Percentiles rank a stretch among this genome's conserved stretches.
Evolutionary conservation across 2,329 filamentous ascomycete genomes (phyloP).

Genomic region (Paecilomyces dactylethromorphus): DNA sequence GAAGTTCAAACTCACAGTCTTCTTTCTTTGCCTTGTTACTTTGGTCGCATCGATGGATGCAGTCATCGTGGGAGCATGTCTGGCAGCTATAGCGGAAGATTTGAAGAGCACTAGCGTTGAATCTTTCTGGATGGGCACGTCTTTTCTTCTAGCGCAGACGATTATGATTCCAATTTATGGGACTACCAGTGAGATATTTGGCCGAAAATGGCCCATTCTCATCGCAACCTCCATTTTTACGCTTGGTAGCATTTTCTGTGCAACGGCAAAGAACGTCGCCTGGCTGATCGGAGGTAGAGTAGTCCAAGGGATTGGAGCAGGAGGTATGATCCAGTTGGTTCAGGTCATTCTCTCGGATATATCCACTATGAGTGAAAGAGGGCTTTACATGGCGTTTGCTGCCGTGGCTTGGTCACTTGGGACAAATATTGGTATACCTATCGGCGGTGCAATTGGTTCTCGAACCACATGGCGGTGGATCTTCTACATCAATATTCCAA

Average conservation of each 20-base stretch:
- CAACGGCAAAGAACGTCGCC: conserved; percentile 3
- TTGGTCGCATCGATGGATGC: background rate
- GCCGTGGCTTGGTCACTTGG: conserved; percentile 37
- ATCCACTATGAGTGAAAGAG: conserved; percentile 43
- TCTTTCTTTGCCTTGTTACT: background rate
- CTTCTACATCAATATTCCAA: conserved; percentile 24
- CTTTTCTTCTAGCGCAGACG: background rate
- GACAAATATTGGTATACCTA: conserved; percentile 25
- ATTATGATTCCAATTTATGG: background rate
- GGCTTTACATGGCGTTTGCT: conserved; percentile 35
- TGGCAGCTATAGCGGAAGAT: background rate
- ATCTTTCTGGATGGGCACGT: background rate
- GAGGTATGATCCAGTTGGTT: conserved; percentile 37
- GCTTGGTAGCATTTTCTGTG: conserved; percentile 6
- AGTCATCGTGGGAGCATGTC: background rate
- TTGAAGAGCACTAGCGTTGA: background rate
- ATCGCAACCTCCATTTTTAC: conserved; percentile 3
- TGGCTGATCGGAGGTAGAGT: conserved; percentile 49
- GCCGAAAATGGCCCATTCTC: conserved; percentile 5
- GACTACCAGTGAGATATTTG: conserved; percentile 4
- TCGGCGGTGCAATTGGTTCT: conserved; percentile 14
- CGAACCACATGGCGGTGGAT: conserved; percentile 20
- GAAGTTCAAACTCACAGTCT: background rate
- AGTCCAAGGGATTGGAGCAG: conserved; percentile 47
- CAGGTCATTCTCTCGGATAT: conserved; percentile 48